phyloP scores from a whole-genome alignment of 495 filamentous ascomycete genomes.

The Daldinia vernicosa region DNA sequence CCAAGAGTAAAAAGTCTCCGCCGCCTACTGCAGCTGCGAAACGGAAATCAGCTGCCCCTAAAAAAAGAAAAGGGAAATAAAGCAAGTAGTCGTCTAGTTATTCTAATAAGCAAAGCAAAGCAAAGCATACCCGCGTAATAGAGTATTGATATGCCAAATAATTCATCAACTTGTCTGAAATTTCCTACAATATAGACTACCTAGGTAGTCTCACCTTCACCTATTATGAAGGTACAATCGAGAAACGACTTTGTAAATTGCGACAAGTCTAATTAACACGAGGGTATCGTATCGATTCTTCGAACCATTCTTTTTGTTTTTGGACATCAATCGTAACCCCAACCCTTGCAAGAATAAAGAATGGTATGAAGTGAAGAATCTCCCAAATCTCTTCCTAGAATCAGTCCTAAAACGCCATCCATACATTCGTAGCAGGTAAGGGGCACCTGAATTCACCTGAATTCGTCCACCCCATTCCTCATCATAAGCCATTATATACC shows the following conservation, averaged over 20 bases:
- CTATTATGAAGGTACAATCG: background rate
- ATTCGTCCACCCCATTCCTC: slow-evolving; percentile 1
- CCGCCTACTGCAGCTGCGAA: slow-evolving; percentile 32
- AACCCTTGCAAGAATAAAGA: slow-evolving; percentile 22
- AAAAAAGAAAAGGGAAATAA: slow-evolving; percentile 46
- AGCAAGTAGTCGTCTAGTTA: slow-evolving; percentile 9
- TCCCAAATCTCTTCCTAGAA: slow-evolving; percentile 4
- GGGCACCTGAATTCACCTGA: slow-evolving; percentile 1
- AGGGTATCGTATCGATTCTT: slow-evolving; percentile 36
- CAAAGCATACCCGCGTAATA: slow-evolving; percentile 27
- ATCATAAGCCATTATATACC: slow-evolving; percentile 5
- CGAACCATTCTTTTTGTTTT: slow-evolving; percentile 14
- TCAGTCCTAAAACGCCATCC: slow-evolving; percentile 32
- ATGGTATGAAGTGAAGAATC: slow-evolving; percentile 30
- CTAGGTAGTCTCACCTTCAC: background rate
- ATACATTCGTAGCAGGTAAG: slow-evolving; percentile 33
- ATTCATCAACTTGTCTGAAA: background rate
- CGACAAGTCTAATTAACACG: slow-evolving; percentile 22
- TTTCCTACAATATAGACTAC: background rate
- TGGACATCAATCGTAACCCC: slow-evolving; percentile 36
- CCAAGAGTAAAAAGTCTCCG: slow-evolving; percentile 44
- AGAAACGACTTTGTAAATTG: slow-evolving; percentile 14
- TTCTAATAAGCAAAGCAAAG: slow-evolving; percentile 23
- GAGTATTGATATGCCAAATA: slow-evolving; percentile 38
- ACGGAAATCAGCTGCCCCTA: slow-evolving; percentile 42